Evolutionary conservation across 1,284 basidiomycete genomes (phyloP).

Genomic region (Neolentinus lepideus): DNA sequence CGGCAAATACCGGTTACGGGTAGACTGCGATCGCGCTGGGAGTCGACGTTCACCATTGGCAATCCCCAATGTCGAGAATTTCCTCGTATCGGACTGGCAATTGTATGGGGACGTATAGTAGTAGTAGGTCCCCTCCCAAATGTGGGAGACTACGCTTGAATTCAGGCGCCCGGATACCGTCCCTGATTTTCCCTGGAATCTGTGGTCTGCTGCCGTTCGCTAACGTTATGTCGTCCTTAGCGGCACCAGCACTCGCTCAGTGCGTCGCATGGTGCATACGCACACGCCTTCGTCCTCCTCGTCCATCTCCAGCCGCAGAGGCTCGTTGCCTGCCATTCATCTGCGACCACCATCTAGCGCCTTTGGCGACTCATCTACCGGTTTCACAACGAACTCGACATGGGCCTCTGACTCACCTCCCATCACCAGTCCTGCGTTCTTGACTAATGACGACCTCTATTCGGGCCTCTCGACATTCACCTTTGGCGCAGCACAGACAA

Average conservation of each 20-base stretch:
- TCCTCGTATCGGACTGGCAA: no score
- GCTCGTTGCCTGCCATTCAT: slow-evolving; percentile 11
- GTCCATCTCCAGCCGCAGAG: slow-evolving; percentile 8
- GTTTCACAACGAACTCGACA: slow-evolving; percentile 2
- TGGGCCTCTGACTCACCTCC: slow-evolving; percentile 4
- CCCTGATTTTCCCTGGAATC: neutral
- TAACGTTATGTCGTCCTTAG: neutral
- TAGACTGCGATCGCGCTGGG: no score
- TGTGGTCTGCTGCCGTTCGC: neutral
- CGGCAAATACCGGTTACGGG: no score
- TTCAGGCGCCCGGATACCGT: neutral
- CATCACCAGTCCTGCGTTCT: slow-evolving; percentile 11
- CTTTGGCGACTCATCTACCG: neutral
- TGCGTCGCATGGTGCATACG: neutral
- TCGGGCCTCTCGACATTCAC: slow-evolving; percentile 29
- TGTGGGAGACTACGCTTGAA: neutral
- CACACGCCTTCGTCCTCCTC: slow-evolving; percentile 7
- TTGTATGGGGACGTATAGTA: no score
- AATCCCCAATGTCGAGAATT: no score
- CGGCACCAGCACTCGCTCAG: neutral
- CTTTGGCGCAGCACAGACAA: slow-evolving; percentile 27
- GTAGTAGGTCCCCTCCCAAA: neutral
- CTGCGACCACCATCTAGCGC: slow-evolving; percentile 1
- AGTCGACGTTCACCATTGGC: no score
- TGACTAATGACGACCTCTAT: slow-evolving; percentile 27